Base-by-base conservation (phyloP, 495 filamentous ascomycete genomes). In the Penicillium taxi region DNA sequence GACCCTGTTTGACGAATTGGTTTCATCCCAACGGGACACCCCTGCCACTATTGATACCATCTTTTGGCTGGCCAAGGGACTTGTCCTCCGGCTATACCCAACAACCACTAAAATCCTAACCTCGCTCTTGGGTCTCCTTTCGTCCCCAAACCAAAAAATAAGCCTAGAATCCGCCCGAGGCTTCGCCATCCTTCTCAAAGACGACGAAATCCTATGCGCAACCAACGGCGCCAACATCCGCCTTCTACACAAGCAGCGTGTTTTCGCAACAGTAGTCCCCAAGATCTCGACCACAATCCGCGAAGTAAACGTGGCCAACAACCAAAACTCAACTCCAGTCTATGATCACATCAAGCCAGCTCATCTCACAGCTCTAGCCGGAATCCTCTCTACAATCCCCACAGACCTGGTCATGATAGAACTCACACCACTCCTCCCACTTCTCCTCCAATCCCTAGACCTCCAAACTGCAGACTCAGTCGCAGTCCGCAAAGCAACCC, bases 381-480 rank as follows among this genome's bases (percentile, higher is more conserved):
- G 77, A 2, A 70, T 86, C 24, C 68, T 86, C 25, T 68, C 69
- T 37, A 72, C 73, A 39, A 70, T 81, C 19, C 68, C 80, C 7
- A 73, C 77, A 15, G 43, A 58, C 12, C 64, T 86, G 27, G 71
- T 84, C 14, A 66, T 75, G 44, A 68, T 75, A 1, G 70, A 78
- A 45, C 64, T 86, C 7, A 65, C 64, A 13, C 66, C 65, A 12
- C 61, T 86, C 13, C 61, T 78, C 5, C 78, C 82, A 0, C 69
- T 84, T n/a, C 72, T 86, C 27, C 69, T 86, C 3, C 82, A 84
- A 50, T 73, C 65, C 31, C 66, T 86, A n/a, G 80, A 84, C 39
- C 70, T 84, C 23, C 56, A 66, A 34, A 63, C 73, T 5, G 42
- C 56, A 9, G 59, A 72, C 36, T 61, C 64, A 9, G 51, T 64